Percentiles rank a stretch among this genome's conserved stretches.
These are phyloP conservation scores for Alternaria alternata DNA, from an alignment of 2,329 filamentous ascomycete species.

Conservation along the genomic window DNA sequence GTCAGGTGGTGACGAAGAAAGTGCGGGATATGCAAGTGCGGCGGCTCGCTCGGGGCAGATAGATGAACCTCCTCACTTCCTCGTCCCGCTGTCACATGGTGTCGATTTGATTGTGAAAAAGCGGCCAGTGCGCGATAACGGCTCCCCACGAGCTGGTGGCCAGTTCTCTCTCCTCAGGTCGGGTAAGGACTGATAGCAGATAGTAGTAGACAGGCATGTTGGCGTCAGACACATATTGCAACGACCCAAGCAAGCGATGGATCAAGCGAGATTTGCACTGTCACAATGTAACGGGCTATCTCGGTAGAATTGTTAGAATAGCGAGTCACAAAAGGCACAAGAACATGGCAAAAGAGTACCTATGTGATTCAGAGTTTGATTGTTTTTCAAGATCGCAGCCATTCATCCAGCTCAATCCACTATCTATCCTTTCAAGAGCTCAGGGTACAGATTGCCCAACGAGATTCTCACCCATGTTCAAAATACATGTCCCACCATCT, in stretches of 20 bases:
- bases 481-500: conserved; percentile 10
- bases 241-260: neutral
- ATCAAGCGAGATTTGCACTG: conserved; percentile 8
- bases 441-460: conserved; percentile 14
- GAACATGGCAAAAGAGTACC: neutral
- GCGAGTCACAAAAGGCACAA: neutral
- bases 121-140: conserved; percentile 4
- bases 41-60: conserved; percentile 7
- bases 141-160: conserved; percentile 2
- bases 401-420: conserved; percentile 21
- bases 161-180: neutral
- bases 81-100: conserved; percentile 4
- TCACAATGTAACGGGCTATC: neutral
- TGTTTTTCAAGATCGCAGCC: conserved; percentile 25
- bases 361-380: conserved; percentile 6
- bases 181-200: neutral
- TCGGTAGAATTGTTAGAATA: neutral
- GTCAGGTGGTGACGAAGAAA: neutral
- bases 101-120: neutral
- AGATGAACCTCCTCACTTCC: neutral
- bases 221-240: conserved; percentile 4
- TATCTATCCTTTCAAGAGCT: conserved; percentile 23
- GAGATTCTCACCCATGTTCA: conserved; percentile 18
- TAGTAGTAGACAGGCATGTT: conserved; percentile 8
- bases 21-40: neutral